phyloP scores from a whole-genome alignment of 805 yeast genomes.

The Ogataea trehalophila region DNA sequence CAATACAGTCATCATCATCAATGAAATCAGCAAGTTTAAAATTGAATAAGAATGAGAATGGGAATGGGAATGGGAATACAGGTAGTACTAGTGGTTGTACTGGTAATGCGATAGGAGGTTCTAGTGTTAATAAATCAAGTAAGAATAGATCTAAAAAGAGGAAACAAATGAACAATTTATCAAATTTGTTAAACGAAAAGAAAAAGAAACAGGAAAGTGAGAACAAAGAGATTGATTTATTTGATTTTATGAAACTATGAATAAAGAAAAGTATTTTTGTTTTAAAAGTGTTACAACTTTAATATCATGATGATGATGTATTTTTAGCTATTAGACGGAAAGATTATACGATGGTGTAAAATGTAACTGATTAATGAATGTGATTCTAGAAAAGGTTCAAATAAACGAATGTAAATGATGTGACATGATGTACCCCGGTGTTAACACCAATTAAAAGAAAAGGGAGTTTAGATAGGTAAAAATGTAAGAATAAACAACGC shows the following conservation, averaged over 20 bases:
- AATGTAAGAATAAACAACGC: no score
- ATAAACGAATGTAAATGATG: no score
- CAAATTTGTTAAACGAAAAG: conserved; percentile 17
- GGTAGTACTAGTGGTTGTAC: background rate
- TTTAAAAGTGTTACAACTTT: no score
- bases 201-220: conserved; percentile 11
- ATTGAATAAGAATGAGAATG: background rate
- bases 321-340: no score
- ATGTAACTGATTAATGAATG: no score
- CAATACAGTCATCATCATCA: background rate
- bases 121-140: conserved; percentile 6
- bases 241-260: conserved; percentile 24
- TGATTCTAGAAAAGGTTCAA: no score
- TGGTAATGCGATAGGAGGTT: background rate
- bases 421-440: no score
- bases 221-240: conserved; percentile 16
- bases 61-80: background rate
- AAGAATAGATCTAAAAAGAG: conserved; percentile 20
- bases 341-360: no score
- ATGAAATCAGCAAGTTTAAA: background rate
- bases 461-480: no score
- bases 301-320: no score
- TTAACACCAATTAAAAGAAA: no score
- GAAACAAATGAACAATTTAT: conserved; percentile 23
- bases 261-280: no score